phyloP scores from a whole-genome alignment of 2,329 filamentous ascomycete genomes.

The Fusarium tanahbumbuense region DNA sequence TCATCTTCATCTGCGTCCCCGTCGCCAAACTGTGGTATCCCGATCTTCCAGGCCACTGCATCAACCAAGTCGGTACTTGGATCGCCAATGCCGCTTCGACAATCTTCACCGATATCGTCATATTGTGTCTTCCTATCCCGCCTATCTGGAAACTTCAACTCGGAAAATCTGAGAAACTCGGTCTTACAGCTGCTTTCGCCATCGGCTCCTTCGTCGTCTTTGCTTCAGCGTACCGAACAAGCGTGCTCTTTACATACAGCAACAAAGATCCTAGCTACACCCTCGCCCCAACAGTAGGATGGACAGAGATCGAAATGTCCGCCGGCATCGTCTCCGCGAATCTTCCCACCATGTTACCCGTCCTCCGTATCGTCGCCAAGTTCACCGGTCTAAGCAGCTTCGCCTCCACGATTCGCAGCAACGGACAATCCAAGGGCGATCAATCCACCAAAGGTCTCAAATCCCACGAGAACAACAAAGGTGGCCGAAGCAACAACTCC shows the following conservation, averaged over 20 bases:
- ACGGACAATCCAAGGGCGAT: conserved; percentile 42
- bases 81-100: conserved; percentile 62
- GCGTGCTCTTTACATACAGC: conserved; percentile 59
- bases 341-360: conserved; percentile 63
- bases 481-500: conserved; percentile 15
- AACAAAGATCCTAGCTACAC: conserved; percentile 58
- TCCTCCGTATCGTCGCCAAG: conserved; percentile 55
- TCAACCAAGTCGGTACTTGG: conserved; percentile 63
- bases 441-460: conserved; percentile 35
- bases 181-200: conserved; percentile 57
- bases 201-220: conserved; percentile 61
- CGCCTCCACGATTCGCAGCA: conserved; percentile 25
- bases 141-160: conserved; percentile 61
- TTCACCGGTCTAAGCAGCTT: conserved; percentile 52
- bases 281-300: conserved; percentile 58
- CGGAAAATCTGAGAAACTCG: conserved; percentile 56
- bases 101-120: conserved; percentile 59
- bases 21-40: conserved; percentile 62
- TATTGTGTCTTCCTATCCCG: conserved; percentile 58
- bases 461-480: conserved; percentile 7
- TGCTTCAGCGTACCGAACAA: conserved; percentile 61
- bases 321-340: conserved; percentile 65
- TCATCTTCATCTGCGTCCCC: conserved; percentile 64
- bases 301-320: conserved; percentile 62
- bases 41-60: conserved; percentile 58